Conservation (phyloP, 441 rosid species). For the Lepidium campestre region DNA sequence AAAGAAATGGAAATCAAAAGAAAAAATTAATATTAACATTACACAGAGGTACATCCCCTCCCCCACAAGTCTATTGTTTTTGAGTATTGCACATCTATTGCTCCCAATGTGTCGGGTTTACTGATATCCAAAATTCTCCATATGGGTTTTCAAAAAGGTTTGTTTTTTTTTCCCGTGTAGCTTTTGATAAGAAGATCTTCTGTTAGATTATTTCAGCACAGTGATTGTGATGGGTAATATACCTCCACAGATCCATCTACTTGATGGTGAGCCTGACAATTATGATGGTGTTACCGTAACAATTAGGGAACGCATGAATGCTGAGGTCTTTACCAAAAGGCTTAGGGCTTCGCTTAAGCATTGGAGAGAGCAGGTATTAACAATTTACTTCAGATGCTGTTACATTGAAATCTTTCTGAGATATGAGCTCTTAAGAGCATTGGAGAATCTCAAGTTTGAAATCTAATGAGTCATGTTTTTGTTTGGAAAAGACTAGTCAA, state of each 20-base stretch:
- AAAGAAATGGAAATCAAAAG: no score
- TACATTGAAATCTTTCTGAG: not conserved
- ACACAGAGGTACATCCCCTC: no score
- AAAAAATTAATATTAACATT: no score
- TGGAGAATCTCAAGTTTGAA: not conserved
- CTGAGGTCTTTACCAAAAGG: constrained; percentile 7
- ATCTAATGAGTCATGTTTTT: not conserved
- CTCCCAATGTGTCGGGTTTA: no score
- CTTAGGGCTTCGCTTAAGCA: constrained; percentile 24
- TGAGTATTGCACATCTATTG: no score
- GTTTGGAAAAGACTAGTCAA: not conserved
- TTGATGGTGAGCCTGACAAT: constrained; percentile 3
- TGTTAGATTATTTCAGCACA: no score
- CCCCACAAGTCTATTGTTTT: no score
- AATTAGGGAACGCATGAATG: constrained; percentile 1
- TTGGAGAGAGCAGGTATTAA: constrained; percentile 16
- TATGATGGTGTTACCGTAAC: constrained; percentile 21
- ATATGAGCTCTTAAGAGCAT: not conserved
- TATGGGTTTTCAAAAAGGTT: no score
- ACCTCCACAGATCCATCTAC: not conserved
- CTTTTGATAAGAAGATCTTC: no score
- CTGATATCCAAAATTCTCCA: no score
- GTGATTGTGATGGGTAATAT: not conserved
- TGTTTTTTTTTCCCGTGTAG: no score
- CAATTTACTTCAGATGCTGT: not conserved